These are phyloP conservation scores for Earliella scabrosa DNA, from an alignment of 1,284 basidiomycete genomes.

Conservation along the genomic window DNA sequence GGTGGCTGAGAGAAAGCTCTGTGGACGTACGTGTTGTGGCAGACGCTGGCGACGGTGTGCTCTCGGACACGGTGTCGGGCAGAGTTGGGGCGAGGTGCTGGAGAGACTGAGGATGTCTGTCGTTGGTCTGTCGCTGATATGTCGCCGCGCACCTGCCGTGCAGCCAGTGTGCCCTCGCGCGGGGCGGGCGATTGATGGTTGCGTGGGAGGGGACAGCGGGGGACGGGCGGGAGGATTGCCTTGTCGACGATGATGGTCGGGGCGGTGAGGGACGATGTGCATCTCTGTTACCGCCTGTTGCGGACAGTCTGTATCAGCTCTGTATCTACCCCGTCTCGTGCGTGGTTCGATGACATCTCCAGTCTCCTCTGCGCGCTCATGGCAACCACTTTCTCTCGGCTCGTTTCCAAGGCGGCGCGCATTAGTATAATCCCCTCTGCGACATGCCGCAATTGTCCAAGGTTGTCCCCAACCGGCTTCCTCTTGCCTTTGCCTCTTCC, in stretches of 20 bases:
- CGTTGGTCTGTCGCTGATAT: too few species aligned
- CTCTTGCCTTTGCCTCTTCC: constrained; percentile 9
- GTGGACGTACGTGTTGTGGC: constrained; percentile 1
- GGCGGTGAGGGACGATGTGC: not conserved
- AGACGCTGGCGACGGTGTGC: constrained; percentile 1
- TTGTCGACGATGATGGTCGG: constrained; percentile 15
- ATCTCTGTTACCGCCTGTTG: too few species aligned
- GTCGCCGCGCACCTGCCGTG: too few species aligned
- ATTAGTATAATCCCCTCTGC: constrained; percentile 35
- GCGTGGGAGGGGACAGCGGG: not conserved
- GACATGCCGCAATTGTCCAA: constrained; percentile 23
- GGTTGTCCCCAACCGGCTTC: constrained; percentile 35
- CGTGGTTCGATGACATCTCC: constrained; percentile 17
- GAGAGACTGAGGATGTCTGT: too few species aligned
- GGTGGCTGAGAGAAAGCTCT: not conserved
- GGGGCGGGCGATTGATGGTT: constrained; percentile 10
- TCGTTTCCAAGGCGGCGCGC: constrained; percentile 34
- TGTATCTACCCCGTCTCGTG: constrained; percentile 3
- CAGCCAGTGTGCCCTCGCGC: not conserved
- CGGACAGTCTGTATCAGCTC: too few species aligned
- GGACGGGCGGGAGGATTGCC: constrained; percentile 10
- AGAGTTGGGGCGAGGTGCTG: too few species aligned
- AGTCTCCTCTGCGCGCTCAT: constrained; percentile 25
- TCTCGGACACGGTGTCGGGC: not conserved
- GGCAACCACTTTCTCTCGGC: constrained; percentile 36